Evolutionary conservation across 1,284 basidiomycete species (phyloP).

Genomic region (Trichosporon faecale): DNA sequence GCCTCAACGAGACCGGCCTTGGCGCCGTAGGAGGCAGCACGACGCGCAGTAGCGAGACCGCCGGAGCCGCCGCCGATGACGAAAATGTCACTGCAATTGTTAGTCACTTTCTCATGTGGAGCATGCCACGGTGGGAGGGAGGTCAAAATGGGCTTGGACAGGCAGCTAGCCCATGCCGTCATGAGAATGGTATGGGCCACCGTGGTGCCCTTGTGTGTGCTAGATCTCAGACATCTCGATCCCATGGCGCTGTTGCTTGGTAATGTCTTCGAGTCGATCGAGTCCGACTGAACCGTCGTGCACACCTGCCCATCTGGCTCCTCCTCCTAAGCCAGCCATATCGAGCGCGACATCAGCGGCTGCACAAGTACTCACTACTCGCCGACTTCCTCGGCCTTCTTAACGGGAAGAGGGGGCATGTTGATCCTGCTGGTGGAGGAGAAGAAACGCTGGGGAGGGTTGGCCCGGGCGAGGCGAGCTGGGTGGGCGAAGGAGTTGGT

Average conservation of each 20-base stretch:
- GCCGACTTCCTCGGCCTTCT: constrained; percentile 38
- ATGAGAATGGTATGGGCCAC: no score
- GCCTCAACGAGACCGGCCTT: constrained; percentile 89
- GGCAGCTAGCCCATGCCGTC: no score
- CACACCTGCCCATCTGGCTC: no score
- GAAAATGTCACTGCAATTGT: constrained; percentile 41
- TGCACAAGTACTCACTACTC: constrained; percentile 42
- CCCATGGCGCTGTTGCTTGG: no score
- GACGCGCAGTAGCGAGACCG: constrained; percentile 57
- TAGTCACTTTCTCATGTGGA: background rate
- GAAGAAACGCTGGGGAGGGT: constrained; percentile 25
- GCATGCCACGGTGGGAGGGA: background rate
- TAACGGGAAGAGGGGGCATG: constrained; percentile 50
- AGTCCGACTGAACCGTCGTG: no score
- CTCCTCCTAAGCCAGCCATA: no score
- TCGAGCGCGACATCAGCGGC: no score
- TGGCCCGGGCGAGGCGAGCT: background rate
- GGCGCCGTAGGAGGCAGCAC: constrained; percentile 85
- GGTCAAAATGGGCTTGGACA: background rate
- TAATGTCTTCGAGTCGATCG: no score
- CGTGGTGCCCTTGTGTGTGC: no score
- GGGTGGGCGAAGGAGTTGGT: background rate
- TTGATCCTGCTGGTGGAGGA: constrained; percentile 23
- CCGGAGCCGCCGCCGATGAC: constrained; percentile 53
- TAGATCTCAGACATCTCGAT: no score